Base-by-base conservation (phyloP, 2,329 filamentous ascomycete genomes). In the Aureobasidium sp. region DNA sequence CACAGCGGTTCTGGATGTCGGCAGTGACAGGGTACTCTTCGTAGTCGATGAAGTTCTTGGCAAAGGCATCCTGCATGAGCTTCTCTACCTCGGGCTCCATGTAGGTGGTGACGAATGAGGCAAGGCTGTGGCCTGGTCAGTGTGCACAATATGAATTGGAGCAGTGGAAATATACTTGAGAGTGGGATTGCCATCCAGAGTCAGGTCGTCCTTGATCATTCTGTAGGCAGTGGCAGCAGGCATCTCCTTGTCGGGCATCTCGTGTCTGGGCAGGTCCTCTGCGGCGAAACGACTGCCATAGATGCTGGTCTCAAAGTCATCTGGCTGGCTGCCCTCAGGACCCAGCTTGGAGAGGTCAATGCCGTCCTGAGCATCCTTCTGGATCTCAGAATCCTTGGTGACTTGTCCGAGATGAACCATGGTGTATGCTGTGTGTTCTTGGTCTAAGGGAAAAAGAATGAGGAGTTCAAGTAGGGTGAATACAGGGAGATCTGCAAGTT, bases 31-130 rank as follows among this genome's bases (percentile, higher is more conserved):
- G 32, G 9, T 34, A 34, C 32, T 80, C 78, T 66, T 80, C 77
- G 66, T 79, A 79, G 65, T 74, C 76, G 68, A 80, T 80, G 71
- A 97, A 97, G 82, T 97, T 97, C 77, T 96, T 97, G 74, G 89
- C 86, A 74, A 97, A 91, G 59, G 89, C 85, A 67, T 97, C 91
- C 67, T 87, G 80, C 93, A 97, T 97, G 76, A 97, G 89, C 77
- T 95, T 91, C 78, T 97, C 92, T 23, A 88, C 92, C 76, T 97
- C 93, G 50, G 96, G 90, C 79, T 97, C 92, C 91, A 96, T 97
- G 79, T 95, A 97, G 0, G 93, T 97, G 1, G 92, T 96, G 67
- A 96, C 91, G 71, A 97, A 97, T 41, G 88, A 92, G 34, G 93
- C 92, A 69, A 97, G 77, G 75, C 90, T 94, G 66, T 69, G 67